Evolutionary conservation across 192 early-diverging fungal species (phyloP), one percentile per base, ranked within the genome.

Genomic region (Gamsiella multidivaricata): DNA sequence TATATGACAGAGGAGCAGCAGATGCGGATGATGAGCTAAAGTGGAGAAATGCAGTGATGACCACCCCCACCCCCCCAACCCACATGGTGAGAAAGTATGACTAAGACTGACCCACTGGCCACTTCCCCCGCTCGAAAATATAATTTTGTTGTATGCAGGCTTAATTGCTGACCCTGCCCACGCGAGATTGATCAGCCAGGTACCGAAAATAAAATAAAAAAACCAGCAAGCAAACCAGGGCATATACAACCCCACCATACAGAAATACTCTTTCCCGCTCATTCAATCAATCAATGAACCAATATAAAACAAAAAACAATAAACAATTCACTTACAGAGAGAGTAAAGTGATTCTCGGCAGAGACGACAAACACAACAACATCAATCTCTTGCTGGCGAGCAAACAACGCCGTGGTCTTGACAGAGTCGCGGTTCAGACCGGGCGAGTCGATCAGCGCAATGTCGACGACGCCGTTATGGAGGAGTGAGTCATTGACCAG

Each of bases 281-380:
- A 41, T 14, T 41, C 57, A 49, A 10, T 20, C 23, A 52, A 18
- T 42, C 20, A 51, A 18, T 10, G n/a, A 49, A 29, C 1, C 20
- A 29, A 55, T 17, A 50, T 39, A 53, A 70, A 51, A 53, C 36
- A 45, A 50, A 43, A 63, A 64, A 52, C 25, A 57, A 22, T 15
- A 12, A 58, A 12, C 7, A 43, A 49, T 50, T 7, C 49, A 83
- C 88, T 85, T 84, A 92, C 93, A 34, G 96, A 97, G 39, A 99
- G 87, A 3, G 98, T 99, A 79, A 99, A 98, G 81, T 99, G 98
- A 80, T 99, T 99, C 82, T 98, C 97, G 15, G 97, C 96, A 80
- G 95, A 95, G 57, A 99, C 98, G 22, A 99, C 94, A 89, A 99
- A 99, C 2, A 99, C 94, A 64, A 99, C 93, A 20, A 98, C 98